Evolutionary conservation across 208 protist genomes (phyloP), one percentile per base, ranked within the genome.

Genomic region (Leishmania braziliensis): DNA sequence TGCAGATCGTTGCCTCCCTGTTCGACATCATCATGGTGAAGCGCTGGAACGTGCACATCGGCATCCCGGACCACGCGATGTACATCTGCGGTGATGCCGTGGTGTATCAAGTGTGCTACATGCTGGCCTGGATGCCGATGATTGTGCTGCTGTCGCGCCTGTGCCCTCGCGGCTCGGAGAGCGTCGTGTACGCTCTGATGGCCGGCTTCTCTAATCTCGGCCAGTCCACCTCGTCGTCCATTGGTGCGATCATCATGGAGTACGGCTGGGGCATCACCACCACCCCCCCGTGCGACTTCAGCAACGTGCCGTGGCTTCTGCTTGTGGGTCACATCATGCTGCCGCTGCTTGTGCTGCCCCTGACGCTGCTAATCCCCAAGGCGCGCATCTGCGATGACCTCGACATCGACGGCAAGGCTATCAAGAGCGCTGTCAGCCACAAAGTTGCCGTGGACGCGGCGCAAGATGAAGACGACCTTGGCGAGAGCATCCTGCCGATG

Each of bases 131-230:
- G 70, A 96, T 98, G 91, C 92, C 95, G 26, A 83, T 87, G 46
- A 83, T 96, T 3, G 84, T 97, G 4, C 86, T 97, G 53, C 81
- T 95, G 65, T 92, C 93, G 16, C 93, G 92, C 48, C 84, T 97
- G 33, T 96, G 93, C 75, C 93, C 95, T 3, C 87, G 88, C 26
- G 92, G 91, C 18, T 89, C 92, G 60, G 94, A 97, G 82, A 86
- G 83, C 23, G 90, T 93, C 39, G 89, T 96, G 71, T 96, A 92
- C 69, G 88, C 94, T 0, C 83, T 96, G 29, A 85, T 97, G 77
- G 91, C 91, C 12, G 94, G 92, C 33, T 95, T 93, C 76, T 80
- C 91, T 9, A 93, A 92, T 82, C 84, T 97, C 65, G 94, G 92
- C 5, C 76, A 79, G 62, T 77, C 82, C 50, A 86, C 93, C 10